Evolutionary conservation across 352 stramenopile species (phyloP), one percentile per base, ranked within the genome.

Genomic region (Phytophthora boehmeriae): DNA sequence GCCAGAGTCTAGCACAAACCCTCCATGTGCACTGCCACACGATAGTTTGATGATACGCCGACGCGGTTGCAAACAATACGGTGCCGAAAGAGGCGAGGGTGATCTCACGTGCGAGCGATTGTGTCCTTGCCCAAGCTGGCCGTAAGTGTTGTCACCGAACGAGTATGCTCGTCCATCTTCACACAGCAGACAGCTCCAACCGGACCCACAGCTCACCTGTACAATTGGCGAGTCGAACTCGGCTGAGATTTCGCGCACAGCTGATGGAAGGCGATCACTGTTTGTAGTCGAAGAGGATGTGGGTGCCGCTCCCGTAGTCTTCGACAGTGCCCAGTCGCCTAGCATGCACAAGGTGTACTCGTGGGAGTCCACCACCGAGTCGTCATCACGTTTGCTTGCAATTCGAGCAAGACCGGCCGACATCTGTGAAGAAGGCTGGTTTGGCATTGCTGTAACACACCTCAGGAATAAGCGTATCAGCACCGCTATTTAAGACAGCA

Each of bases 331-430:
- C 53, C 72, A 66, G 36, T 83, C 72, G 11, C 80, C 78, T 8
- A 90, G n/a, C 0, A 88, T 22, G 25, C 70, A 87, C 8, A 90
- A 48, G 20, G 75, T 73, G 65, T 88, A 90, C 43, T 79, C 75
- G 43, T 86, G 56, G 3, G 41, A 39, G 20, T 43, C 42, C 5
- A 25, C 23, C 16, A 25, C 32, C n/a, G 17, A 36, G 1, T 68
- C 50, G 8, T 38, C 53, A 32, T 66, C 49, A 6, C 46, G 35
- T 46, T 49, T 66, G 25, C 5, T 27, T 5, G 20, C 17, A 28
- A 20, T 16, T 16, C 4, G 22, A 17, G n/a, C 13, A 45, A 2
- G 28, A 39, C 25, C 23, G 22, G 47, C 34, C 14, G 25, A 35
- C 5, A 46, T 45, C 27, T 66, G 45, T 2, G 32, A 46, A 20